Conservation (phyloP, 345 rosid genomes). For the Eucalyptus fibrosa region DNA sequence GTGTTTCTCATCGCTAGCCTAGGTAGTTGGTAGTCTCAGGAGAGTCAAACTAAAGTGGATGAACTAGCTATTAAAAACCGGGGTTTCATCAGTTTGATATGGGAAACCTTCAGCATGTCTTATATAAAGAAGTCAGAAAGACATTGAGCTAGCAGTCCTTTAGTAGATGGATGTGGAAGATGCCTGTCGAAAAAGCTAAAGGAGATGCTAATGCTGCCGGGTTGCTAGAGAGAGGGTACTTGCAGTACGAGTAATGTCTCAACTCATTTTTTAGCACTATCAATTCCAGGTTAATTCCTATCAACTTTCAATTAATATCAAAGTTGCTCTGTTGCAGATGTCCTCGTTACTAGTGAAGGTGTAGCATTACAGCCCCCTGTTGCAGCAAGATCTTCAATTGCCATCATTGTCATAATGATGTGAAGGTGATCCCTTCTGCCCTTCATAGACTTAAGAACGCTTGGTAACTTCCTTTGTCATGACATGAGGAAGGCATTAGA, state of each 20-base stretch:
- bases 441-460: neutral
- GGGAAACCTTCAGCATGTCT: neutral
- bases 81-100: neutral
- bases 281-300: too few relatives aligned
- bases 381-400: too few relatives aligned
- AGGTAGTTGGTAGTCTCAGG: neutral
- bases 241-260: slow-evolving; percentile 14
- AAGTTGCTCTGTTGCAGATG: too few relatives aligned
- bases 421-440: slow-evolving; percentile 14
- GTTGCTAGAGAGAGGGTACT: slow-evolving; percentile 28
- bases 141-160: neutral
- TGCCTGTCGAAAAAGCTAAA: neutral
- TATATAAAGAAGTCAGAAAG: neutral
- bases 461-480: neutral
- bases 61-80: neutral
- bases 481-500: neutral
- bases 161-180: slow-evolving; percentile 1
- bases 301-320: too few relatives aligned
- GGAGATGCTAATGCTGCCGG: neutral
- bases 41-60: slow-evolving; percentile 8
- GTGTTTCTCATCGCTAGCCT: slow-evolving; percentile 27
- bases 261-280: neutral
- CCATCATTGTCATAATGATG: slow-evolving; percentile 46
- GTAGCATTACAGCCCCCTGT: too few relatives aligned
- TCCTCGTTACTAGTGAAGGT: too few relatives aligned